Evolutionary conservation across 176 grass and related monocot genomes (phyloP).

Genomic region (Aegilops longissima): DNA sequence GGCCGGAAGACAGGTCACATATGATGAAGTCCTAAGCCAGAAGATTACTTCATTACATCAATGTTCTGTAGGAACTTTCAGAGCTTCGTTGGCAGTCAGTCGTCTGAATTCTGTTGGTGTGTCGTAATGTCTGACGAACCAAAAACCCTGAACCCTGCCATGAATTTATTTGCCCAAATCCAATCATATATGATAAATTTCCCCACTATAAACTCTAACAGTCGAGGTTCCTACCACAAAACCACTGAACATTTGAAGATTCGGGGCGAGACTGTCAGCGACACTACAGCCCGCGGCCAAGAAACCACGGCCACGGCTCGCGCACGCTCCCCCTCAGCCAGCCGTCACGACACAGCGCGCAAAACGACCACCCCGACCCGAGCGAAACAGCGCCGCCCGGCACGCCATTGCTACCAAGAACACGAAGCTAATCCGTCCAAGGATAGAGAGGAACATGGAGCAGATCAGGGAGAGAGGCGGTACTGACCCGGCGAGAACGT

Average conservation of each 20-base stretch:
- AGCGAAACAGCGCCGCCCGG: not conserved
- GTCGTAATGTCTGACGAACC: not conserved
- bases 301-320: not conserved
- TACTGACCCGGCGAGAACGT: constrained; percentile 79
- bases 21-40: not conserved
- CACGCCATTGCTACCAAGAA: constrained; percentile 12
- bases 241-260: not conserved
- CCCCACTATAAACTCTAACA: not conserved
- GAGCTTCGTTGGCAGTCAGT: not conserved
- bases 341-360: not conserved
- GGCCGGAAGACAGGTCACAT: not conserved
- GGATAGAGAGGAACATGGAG: not conserved
- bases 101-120: not conserved
- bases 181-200: not conserved
- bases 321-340: not conserved
- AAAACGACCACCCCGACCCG: not conserved
- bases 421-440: not conserved
- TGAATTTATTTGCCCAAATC: not conserved
- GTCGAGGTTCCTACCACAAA: not conserved
- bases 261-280: not conserved
- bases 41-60: not conserved
- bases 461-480: constrained; percentile 19
- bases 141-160: constrained; percentile 17
- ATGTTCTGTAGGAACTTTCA: not conserved
- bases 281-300: not conserved